A percentile compares a stretch with the other conserved stretches of the same genome.
phyloP scores from a whole-genome alignment of 2,329 filamentous ascomycete genomes.

The Neofusicoccum cordaticola region DNA sequence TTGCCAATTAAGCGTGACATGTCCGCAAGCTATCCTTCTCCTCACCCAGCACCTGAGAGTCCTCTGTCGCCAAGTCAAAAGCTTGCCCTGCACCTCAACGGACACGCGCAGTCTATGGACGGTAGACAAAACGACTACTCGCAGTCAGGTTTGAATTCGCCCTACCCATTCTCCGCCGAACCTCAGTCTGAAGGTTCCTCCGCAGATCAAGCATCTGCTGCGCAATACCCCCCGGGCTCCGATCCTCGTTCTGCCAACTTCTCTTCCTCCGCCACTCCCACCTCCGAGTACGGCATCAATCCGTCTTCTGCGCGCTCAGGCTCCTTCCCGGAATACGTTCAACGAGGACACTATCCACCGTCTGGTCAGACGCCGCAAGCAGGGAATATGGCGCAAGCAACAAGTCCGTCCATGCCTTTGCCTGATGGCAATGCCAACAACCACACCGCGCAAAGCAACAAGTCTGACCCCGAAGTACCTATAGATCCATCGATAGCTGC shows the following conservation, averaged over 20 bases:
- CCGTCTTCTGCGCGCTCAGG: slow-evolving; percentile 73
- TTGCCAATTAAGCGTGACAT: slow-evolving; percentile 44
- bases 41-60: slow-evolving; percentile 38
- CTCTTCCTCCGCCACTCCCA: slow-evolving; percentile 76
- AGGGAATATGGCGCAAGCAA: slow-evolving; percentile 96
- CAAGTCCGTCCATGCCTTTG: slow-evolving; percentile 93
- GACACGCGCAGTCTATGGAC: slow-evolving; percentile 51
- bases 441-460: slow-evolving; percentile 68
- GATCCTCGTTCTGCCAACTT: slow-evolving; percentile 73
- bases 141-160: slow-evolving; percentile 55
- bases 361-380: slow-evolving; percentile 70
- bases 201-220: slow-evolving; percentile 92
- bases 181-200: slow-evolving; percentile 77
- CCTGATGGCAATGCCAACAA: slow-evolving; percentile 71
- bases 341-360: slow-evolving; percentile 77
- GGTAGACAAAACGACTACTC: slow-evolving; percentile 52
- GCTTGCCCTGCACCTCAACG: slow-evolving; percentile 37
- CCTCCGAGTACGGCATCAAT: slow-evolving; percentile 82
- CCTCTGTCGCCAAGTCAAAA: slow-evolving; percentile 40
- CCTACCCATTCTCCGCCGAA: slow-evolving; percentile 52
- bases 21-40: slow-evolving; percentile 46
- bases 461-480: slow-evolving; percentile 95
- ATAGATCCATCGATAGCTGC: slow-evolving; percentile 98
- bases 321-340: slow-evolving; percentile 83
- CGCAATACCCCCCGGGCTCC: slow-evolving; percentile 79